Conservation (phyloP, 805 yeast species). For the Wickerhamiella sergipiensis region DNA sequence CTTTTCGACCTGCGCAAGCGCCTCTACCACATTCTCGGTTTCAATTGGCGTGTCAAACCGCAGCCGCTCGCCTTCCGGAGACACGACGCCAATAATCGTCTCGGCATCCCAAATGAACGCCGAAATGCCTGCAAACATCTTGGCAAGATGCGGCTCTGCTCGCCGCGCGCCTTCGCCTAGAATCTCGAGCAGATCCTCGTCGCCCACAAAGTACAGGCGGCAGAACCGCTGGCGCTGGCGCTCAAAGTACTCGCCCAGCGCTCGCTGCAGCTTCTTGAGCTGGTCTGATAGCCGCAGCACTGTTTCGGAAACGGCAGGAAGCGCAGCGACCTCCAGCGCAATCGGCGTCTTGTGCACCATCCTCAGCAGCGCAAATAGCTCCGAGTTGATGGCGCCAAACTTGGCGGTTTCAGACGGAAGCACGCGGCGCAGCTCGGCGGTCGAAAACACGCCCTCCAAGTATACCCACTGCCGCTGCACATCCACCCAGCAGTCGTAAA, state of each 20-base stretch:
- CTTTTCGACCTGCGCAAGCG: conserved; percentile 48
- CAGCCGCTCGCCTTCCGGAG: conserved; percentile 56
- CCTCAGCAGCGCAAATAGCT: conserved; percentile 40
- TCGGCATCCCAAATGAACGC: conserved; percentile 27
- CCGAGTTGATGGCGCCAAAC: conserved; percentile 49
- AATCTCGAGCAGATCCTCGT: conserved; percentile 75
- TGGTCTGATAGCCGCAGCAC: conserved; percentile 42
- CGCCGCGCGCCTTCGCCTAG: conserved; percentile 38
- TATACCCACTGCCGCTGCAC: conserved; percentile 85
- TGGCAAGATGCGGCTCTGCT: conserved; percentile 46
- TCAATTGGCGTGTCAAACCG: conserved; percentile 27
- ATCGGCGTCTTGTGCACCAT: conserved; percentile 34
- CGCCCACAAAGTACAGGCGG: conserved; percentile 76
- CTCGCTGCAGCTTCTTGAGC: conserved; percentile 43
- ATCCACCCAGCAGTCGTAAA: conserved; percentile 65
- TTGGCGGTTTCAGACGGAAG: conserved; percentile 59
- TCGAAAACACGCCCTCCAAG: conserved; percentile 59
- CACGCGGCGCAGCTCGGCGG: conserved; percentile 43
- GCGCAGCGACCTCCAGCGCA: conserved; percentile 40
- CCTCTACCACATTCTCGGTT: conserved; percentile 36
- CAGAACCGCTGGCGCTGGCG: conserved; percentile 66
- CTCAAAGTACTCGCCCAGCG: conserved; percentile 68
- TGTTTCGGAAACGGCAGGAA: conserved; percentile 34
- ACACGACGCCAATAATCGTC: conserved; percentile 35
- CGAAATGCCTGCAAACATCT: conserved; percentile 58